Conservation (phyloP, 1,284 basidiomycete genomes). For the Cryptococcus sp. region DNA sequence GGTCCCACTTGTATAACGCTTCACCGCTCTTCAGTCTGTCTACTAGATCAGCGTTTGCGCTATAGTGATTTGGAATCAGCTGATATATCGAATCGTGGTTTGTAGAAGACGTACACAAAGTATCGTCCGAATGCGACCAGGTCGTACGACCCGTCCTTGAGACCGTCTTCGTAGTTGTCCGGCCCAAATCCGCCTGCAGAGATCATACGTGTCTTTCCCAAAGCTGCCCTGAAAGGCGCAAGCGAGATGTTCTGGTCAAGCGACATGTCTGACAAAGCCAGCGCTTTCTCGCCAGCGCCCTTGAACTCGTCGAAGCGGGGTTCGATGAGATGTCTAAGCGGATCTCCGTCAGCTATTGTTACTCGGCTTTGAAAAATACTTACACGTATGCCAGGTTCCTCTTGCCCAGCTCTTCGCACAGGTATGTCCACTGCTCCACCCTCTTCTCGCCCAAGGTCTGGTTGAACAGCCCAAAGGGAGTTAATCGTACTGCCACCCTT, state of each 20-base stretch:
- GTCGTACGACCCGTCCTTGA: slow-evolving; percentile 23
- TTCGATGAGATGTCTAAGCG: slow-evolving; percentile 30
- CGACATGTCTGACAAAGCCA: slow-evolving; percentile 11
- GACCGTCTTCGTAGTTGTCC: slow-evolving; percentile 22
- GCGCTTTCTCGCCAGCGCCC: slow-evolving; percentile 18
- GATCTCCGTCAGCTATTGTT: neutral
- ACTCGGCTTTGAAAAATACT: slow-evolving; percentile 2
- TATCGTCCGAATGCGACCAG: slow-evolving; percentile 38
- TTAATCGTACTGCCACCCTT: slow-evolving; percentile 34
- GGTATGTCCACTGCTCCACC: slow-evolving; percentile 37
- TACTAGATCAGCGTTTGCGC: slow-evolving; percentile 35
- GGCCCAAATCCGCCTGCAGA: slow-evolving; percentile 35
- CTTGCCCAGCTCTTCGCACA: slow-evolving; percentile 28
- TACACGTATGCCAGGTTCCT: slow-evolving; percentile 27
- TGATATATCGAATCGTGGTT: slow-evolving; percentile 3
- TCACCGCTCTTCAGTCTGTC: slow-evolving; percentile 20
- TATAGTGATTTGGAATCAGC: neutral
- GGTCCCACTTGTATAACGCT: slow-evolving; percentile 34
- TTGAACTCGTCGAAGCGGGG: slow-evolving; percentile 44
- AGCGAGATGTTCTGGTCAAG: slow-evolving; percentile 18
- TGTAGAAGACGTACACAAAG: slow-evolving; percentile 22
- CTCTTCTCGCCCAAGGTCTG: slow-evolving; percentile 30
- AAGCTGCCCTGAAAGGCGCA: slow-evolving; percentile 30
- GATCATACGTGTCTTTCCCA: slow-evolving; percentile 29
- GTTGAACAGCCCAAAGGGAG: slow-evolving; percentile 43